Conservation (phyloP, 768 basidiomycete genomes). For the Dentipellis fragilis region DNA sequence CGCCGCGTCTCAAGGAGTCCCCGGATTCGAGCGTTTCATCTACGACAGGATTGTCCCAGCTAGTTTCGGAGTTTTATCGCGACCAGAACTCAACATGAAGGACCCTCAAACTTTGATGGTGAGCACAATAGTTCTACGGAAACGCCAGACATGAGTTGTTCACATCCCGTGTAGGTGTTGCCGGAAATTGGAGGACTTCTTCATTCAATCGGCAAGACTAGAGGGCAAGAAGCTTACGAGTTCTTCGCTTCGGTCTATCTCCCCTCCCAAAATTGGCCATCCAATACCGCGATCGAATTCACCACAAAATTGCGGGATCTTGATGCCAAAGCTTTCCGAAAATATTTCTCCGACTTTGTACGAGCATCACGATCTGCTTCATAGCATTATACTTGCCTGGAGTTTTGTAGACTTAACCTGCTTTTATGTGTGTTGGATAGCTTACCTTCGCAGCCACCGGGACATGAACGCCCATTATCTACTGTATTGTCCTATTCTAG, state of each 20-base stretch:
- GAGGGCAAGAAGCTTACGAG: slow-evolving; percentile 75
- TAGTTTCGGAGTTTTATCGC: slow-evolving; percentile 73
- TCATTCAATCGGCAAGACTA: slow-evolving; percentile 63
- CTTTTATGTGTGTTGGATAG: background rate
- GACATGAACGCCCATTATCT: background rate
- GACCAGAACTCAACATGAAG: slow-evolving; percentile 75
- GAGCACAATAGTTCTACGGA: slow-evolving; percentile 3
- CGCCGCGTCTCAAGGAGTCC: slow-evolving; percentile 34
- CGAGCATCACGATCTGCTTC: slow-evolving; percentile 46
- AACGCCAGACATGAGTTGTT: background rate
- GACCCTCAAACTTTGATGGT: slow-evolving; percentile 84
- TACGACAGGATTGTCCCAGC: slow-evolving; percentile 79
- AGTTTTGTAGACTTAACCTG: background rate
- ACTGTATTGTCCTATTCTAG: background rate
- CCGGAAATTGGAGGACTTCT: slow-evolving; percentile 84
- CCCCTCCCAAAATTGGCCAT: slow-evolving; percentile 83
- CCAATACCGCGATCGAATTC: slow-evolving; percentile 68
- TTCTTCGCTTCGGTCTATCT: slow-evolving; percentile 75
- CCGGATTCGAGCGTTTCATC: slow-evolving; percentile 87
- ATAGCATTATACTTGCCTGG: slow-evolving; percentile 1
- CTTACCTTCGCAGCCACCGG: too few relatives aligned
- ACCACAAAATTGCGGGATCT: slow-evolving; percentile 63
- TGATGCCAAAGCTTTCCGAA: slow-evolving; percentile 69
- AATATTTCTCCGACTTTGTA: slow-evolving; percentile 82
- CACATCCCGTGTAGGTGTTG: slow-evolving; percentile 49